These are phyloP conservation scores for Sphagnum contortum DNA, from an alignment of 225 moss, liverwort and hornwort genomes.

Conservation along the genomic window DNA sequence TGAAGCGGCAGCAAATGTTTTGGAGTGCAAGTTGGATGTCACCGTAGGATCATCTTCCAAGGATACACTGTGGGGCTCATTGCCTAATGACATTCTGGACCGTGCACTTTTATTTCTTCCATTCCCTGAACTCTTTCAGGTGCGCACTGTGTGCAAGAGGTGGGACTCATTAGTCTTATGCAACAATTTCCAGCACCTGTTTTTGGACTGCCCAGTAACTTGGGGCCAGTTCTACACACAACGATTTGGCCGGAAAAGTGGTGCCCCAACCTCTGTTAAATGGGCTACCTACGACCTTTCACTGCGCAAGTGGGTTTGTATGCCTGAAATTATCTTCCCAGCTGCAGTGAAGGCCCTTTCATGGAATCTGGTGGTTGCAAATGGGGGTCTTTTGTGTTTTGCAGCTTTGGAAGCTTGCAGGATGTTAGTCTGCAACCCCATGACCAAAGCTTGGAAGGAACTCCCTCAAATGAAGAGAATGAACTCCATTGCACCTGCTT, in stretches of 20 bases:
- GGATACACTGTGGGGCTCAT: slow-evolving; percentile 17
- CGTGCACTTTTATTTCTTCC: slow-evolving; percentile 19
- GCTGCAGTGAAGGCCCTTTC: background rate
- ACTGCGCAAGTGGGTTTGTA: slow-evolving; percentile 15
- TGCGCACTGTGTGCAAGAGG: slow-evolving; percentile 32
- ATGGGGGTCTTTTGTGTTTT: slow-evolving; percentile 37
- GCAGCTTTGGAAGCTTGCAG: slow-evolving; percentile 7
- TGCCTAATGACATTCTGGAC: slow-evolving; percentile 24
- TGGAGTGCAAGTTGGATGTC: background rate
- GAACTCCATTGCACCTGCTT: slow-evolving; percentile 5
- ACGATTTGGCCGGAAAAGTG: slow-evolving; percentile 22
- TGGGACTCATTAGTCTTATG: slow-evolving; percentile 27
- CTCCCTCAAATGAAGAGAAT: slow-evolving; percentile 12
- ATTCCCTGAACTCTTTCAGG: slow-evolving; percentile 19
- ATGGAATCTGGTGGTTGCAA: slow-evolving; percentile 27
- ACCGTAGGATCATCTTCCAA: background rate
- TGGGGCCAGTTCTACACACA: slow-evolving; percentile 30
- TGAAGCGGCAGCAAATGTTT: too few species aligned
- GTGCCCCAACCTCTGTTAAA: slow-evolving; percentile 3
- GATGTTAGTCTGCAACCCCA: slow-evolving; percentile 32
- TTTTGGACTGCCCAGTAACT: slow-evolving; percentile 7
- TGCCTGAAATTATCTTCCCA: slow-evolving; percentile 28
- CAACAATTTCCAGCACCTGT: slow-evolving; percentile 20
- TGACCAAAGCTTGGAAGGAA: slow-evolving; percentile 36
- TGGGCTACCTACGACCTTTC: slow-evolving; percentile 18